A percentile compares a stretch with the other conserved stretches of the same genome.
These are phyloP conservation scores for Flammula alnicola DNA, from an alignment of 1,284 basidiomycete genomes.

Conservation along the genomic window DNA sequence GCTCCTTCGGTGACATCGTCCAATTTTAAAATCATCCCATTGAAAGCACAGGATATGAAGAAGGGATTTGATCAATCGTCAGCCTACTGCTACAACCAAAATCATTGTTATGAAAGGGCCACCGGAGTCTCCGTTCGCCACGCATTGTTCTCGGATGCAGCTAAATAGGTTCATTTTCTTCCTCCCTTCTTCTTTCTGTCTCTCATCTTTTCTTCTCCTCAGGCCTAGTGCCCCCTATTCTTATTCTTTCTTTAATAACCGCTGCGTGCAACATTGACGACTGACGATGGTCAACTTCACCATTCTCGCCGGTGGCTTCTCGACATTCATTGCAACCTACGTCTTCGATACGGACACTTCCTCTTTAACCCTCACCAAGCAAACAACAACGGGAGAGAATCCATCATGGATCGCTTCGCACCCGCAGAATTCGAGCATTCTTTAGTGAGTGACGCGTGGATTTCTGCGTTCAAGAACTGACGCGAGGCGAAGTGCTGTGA, in stretches of 20 bases:
- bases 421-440: constrained; percentile 46
- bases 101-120: too few species aligned
- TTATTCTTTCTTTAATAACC: constrained; percentile 3
- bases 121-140: too few species aligned
- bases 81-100: too few species aligned
- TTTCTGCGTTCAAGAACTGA: constrained; percentile 2
- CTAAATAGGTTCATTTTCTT: too few species aligned
- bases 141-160: too few species aligned
- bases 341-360: constrained; percentile 45
- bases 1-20: too few species aligned
- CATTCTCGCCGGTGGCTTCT: constrained; percentile 54
- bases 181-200: background rate
- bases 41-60: too few species aligned
- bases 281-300: constrained; percentile 37
- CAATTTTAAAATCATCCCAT: too few species aligned
- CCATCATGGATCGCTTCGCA: constrained; percentile 53
- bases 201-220: background rate
- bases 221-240: constrained; percentile 5
- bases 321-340: constrained; percentile 50
- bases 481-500: constrained; percentile 46
- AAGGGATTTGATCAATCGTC: too few species aligned
- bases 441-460: constrained; percentile 52
- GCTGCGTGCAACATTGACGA: background rate
- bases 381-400: constrained; percentile 40
- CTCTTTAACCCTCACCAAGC: constrained; percentile 39